These are phyloP conservation scores for Fusarium paranaense DNA, from an alignment of 2,329 filamentous ascomycete genomes.

Conservation along the genomic window DNA sequence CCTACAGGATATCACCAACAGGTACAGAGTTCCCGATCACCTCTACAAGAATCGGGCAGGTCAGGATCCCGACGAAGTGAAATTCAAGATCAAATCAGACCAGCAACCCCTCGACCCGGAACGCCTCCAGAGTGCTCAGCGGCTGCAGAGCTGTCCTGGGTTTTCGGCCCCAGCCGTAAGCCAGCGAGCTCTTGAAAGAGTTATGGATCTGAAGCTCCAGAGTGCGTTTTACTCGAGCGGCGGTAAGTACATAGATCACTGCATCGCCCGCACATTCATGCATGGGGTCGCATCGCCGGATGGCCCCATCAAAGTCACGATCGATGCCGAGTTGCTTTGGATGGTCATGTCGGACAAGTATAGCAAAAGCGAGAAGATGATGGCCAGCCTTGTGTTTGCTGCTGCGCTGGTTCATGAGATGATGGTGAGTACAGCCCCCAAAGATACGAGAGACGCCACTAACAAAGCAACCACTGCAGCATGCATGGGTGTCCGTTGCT, in stretches of 20 bases:
- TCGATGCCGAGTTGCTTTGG: conserved; percentile 40
- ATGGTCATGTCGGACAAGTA: conserved; percentile 39
- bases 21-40: conserved; percentile 19
- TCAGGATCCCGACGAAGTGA: neutral
- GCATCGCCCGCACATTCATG: neutral
- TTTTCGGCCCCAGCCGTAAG: conserved; percentile 3
- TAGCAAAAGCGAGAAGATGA: conserved; percentile 42
- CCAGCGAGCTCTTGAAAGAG: conserved; percentile 1
- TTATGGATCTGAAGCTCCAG: conserved; percentile 13
- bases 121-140: conserved; percentile 6
- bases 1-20: conserved; percentile 42
- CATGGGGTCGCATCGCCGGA: neutral
- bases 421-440: conserved; percentile 36
- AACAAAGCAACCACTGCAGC: conserved; percentile 22
- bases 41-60: conserved; percentile 7
- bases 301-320: conserved; percentile 1
- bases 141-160: neutral
- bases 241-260: neutral
- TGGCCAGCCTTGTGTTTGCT: conserved; percentile 36
- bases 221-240: conserved; percentile 21
- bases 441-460: neutral
- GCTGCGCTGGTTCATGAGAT: conserved; percentile 44
- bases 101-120: neutral
- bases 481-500: conserved; percentile 23
- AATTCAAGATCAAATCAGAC: conserved; percentile 14